Evolutionary conservation across 2,329 filamentous ascomycete species (phyloP), one percentile per base, ranked within the genome.

Genomic region (Xylariales sp.): DNA sequence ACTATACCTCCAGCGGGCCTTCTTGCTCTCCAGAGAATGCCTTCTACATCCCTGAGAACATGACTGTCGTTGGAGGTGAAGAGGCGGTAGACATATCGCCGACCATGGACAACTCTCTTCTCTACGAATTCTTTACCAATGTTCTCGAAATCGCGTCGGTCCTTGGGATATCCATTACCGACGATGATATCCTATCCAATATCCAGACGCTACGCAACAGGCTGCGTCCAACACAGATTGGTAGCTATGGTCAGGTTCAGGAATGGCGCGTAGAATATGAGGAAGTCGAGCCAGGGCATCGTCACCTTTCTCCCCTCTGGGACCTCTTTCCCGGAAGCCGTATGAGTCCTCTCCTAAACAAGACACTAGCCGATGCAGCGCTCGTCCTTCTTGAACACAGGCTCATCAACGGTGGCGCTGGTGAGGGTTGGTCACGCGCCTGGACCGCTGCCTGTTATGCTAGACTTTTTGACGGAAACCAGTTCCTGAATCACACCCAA

Each of bases 401-500:
- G 21, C 52, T 51, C 20, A 44, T 53, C 38, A 51, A 64, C 33
- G 66, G 66, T 8, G 65, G 65, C 5, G 69, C 64, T 2, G 63
- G 66, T 39, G 71, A 68, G 1, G 70, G 70, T 3, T 74, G 69
- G 70, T 69, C 66, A 21, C 61, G 69, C 16, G 68, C 67, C 15
- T 73, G 69, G 70, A 56, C 67, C 0, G 61, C 70, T 31, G 68
- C 66, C 31, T 51, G 71, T 38, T 39, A 32, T 19, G 45, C 43
- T 12, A 37, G 45, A 11, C 24, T 43, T 15, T 18, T 31, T 31
- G 35, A 44, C 22, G 42, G 42, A 12, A 21, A 39, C 16, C 36
- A 39, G 25, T 39, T 27, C 4, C 31, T 27, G 16, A 39, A 39
- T 6, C 27, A 39, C 9, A 39, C 36, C 4, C 36, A 39, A 14